Percentiles rank a stretch among this genome's conserved stretches.
phyloP scores from a whole-genome alignment of 768 basidiomycete genomes.

The Thelephora ganbajun region DNA sequence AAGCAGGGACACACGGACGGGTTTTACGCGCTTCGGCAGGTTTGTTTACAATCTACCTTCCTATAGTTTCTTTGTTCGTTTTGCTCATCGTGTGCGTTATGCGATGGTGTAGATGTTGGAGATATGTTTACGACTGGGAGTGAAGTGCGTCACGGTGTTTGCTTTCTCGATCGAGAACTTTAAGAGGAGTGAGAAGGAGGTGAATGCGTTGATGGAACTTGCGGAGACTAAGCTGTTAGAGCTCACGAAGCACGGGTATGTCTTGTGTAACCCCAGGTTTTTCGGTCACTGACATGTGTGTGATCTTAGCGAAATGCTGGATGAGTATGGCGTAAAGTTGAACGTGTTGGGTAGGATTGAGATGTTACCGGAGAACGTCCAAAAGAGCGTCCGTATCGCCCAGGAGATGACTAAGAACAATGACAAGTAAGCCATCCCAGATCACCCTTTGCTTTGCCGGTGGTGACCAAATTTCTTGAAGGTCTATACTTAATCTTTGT shows the following conservation, averaged over 20 bases:
- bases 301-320: conserved; percentile 57
- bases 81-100: not conserved
- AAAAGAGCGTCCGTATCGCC: conserved; percentile 50
- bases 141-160: conserved; percentile 84
- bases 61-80: too few species aligned
- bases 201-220: conserved; percentile 77
- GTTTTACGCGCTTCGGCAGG: conserved; percentile 65
- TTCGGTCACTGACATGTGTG: not conserved
- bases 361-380: conserved; percentile 71
- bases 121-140: conserved; percentile 65
- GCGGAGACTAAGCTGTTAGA: conserved; percentile 68
- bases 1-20: conserved; percentile 77
- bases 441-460: not conserved
- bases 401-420: conserved; percentile 69
- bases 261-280: not conserved
- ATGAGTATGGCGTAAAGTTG: conserved; percentile 71
- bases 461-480: conserved; percentile 16
- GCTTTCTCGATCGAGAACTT: conserved; percentile 99
- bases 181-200: conserved; percentile 73
- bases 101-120: conserved; percentile 52
- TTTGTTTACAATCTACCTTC: conserved; percentile 22
- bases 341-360: conserved; percentile 65
- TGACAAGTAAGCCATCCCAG: conserved; percentile 31
- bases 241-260: conserved; percentile 70
- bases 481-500: conserved; percentile 82